These are phyloP conservation scores for Pleurotus platypus DNA, from an alignment of 768 basidiomycete species.

Conservation along the genomic window DNA sequence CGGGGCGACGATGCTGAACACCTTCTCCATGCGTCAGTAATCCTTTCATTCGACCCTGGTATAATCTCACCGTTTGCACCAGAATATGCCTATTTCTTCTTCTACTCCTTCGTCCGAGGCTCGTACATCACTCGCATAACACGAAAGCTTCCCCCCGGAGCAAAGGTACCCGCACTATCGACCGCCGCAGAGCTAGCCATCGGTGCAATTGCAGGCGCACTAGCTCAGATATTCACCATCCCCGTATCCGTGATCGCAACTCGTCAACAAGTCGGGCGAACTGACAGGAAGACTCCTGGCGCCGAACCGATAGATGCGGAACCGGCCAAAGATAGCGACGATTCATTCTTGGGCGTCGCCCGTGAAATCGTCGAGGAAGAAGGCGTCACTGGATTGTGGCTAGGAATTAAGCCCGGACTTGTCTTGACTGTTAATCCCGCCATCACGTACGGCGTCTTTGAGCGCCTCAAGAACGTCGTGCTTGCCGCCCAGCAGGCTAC, in stretches of 20 bases:
- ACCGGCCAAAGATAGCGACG: slow-evolving; percentile 20
- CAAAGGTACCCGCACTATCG: slow-evolving; percentile 59
- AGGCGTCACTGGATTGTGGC: slow-evolving; percentile 85
- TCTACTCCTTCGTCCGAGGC: slow-evolving; percentile 88
- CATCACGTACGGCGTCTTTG: slow-evolving; percentile 94
- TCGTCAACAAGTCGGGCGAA: slow-evolving; percentile 84
- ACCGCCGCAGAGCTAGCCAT: slow-evolving; percentile 81
- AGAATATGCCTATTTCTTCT: slow-evolving; percentile 99
- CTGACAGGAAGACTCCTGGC: slow-evolving; percentile 9
- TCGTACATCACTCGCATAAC: slow-evolving; percentile 74
- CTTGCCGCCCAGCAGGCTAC: slow-evolving; percentile 51
- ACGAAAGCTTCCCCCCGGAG: slow-evolving; percentile 53
- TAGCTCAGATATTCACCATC: slow-evolving; percentile 97
- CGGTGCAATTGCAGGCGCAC: slow-evolving; percentile 88
- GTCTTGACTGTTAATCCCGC: slow-evolving; percentile 98
- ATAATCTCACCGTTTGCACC: slow-evolving; percentile 4
- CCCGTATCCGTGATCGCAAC: slow-evolving; percentile 98
- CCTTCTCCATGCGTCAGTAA: slow-evolving; percentile 91
- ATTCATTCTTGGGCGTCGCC: slow-evolving; percentile 73
- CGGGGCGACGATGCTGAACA: slow-evolving; percentile 95
- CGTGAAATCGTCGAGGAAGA: slow-evolving; percentile 87
- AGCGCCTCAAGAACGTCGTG: slow-evolving; percentile 79
- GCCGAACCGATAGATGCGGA: background rate
- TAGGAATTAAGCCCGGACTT: slow-evolving; percentile 86
- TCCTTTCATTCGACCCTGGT: slow-evolving; percentile 7